Evolutionary conservation across 495 filamentous ascomycete genomes (phyloP), one percentile per base, ranked within the genome.

Genomic region (Trichoderma asperelloides): DNA sequence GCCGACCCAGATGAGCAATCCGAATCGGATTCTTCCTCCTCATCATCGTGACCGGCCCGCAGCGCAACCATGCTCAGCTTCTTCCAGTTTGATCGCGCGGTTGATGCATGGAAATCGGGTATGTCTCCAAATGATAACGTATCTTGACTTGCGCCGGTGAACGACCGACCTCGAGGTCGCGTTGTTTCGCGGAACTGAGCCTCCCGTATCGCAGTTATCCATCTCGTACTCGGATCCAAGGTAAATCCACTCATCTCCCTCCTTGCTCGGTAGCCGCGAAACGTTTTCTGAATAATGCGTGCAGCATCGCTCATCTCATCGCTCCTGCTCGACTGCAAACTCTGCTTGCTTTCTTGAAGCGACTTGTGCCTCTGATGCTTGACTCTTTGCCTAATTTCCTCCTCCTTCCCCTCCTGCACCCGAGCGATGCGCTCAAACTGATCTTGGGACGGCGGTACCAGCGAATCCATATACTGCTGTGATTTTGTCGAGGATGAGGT

Each of bases 81-180:
- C 65, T 88, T 85, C 93, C 93, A 97, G 66, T 91, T 88, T 64
- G 83, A 80, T 33, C 82, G 84, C 7, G 90, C 88, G 18, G 66
- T 70, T 13, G 71, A 74, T 12, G 33, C 6, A 2, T 72, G 62
- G 7, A 21, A 27, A 27, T 49, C 65, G 23, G 28, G 39, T 4
- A 33, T 30, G 6, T 60, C 65, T 2, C 60, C 68, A 8, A 64
- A 62, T 16, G 65, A 47, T 7, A 47, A 28, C 16, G 69, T 69
- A 8, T 66, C 69, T 4, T 47, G 41, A 3, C 12, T 69, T 16
- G 68, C 37, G 67, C 37, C 28, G 66, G 69, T 63, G 69, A 71
- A 62, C 64, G 60, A 65, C 64, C 80, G 76, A 12, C 82, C 70
- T 18, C 78, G 74, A 2, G 86, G 85, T 39, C 73, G 75, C 12